Conservation (phyloP, 305 asterid genomes). For the Vinca major region DNA sequence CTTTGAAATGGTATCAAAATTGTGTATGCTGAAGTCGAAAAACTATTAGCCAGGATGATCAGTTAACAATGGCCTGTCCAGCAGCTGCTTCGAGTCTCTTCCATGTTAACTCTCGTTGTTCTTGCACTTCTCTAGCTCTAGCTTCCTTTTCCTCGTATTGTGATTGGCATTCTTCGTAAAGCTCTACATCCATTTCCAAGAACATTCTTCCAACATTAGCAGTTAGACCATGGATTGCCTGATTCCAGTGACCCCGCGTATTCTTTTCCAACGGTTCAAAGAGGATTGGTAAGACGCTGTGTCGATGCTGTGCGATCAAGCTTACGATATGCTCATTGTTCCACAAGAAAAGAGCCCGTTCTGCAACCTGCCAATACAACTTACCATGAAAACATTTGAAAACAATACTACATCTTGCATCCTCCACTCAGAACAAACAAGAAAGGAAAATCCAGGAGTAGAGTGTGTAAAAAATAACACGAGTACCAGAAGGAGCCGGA, state of each 20-base stretch:
- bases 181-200: slow-evolving; percentile 74
- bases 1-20: slow-evolving; percentile 5
- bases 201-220: slow-evolving; percentile 79
- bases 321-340: slow-evolving; percentile 87
- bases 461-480: neutral
- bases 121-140: slow-evolving; percentile 41
- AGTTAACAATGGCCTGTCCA: slow-evolving; percentile 18
- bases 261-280: slow-evolving; percentile 68
- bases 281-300: slow-evolving; percentile 62
- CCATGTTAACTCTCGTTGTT: slow-evolving; percentile 50
- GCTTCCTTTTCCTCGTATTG: slow-evolving; percentile 45
- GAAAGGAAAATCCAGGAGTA: neutral
- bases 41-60: neutral
- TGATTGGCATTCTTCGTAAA: slow-evolving; percentile 64
- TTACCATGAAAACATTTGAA: slow-evolving; percentile 15
- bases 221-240: slow-evolving; percentile 74
- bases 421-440: neutral
- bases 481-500: neutral
- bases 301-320: slow-evolving; percentile 71
- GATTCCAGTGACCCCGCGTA: slow-evolving; percentile 72
- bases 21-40: slow-evolving; percentile 9
- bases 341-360: slow-evolving; percentile 95
- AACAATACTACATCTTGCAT: slow-evolving; percentile 1
- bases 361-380: slow-evolving; percentile 59
- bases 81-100: slow-evolving; percentile 71